phyloP scores from a whole-genome alignment of 2,329 filamentous ascomycete species.

The Pseudogymnoascus sp. region DNA sequence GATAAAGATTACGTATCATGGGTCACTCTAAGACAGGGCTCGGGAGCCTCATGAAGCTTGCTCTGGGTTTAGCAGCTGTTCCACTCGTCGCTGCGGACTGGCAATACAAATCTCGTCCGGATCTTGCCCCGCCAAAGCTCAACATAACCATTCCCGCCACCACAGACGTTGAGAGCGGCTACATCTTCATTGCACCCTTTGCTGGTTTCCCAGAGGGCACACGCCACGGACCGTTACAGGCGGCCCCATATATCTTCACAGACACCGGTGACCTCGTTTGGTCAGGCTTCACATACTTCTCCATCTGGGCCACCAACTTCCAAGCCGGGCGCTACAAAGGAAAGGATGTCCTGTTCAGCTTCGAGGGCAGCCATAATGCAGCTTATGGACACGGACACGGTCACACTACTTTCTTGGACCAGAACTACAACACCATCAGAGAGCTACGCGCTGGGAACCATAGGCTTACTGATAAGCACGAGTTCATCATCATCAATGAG shows the following conservation, averaged over 20 bases:
- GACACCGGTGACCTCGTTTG: conserved; percentile 48
- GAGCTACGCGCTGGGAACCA: conserved; percentile 45
- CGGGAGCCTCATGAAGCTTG: not conserved
- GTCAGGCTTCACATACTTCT: conserved; percentile 46
- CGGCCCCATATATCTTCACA: conserved; percentile 47
- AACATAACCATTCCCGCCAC: conserved; percentile 39
- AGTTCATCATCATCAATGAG: conserved; percentile 46
- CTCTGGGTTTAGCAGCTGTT: not conserved
- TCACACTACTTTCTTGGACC: conserved; percentile 43
- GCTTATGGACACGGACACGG: conserved; percentile 46
- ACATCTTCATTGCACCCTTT: conserved; percentile 37
- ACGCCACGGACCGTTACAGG: conserved; percentile 41
- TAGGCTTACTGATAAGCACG: conserved; percentile 44
- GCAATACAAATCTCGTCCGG: conserved; percentile 39
- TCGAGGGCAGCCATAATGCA: conserved; percentile 45
- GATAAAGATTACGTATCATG: not conserved
- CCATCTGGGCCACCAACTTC: conserved; percentile 44
- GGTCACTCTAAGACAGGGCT: not conserved
- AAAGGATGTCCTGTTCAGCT: conserved; percentile 43
- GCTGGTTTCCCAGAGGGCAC: conserved; percentile 31
- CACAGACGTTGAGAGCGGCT: conserved; percentile 33
- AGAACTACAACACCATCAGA: conserved; percentile 46
- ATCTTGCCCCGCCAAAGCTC: conserved; percentile 37
- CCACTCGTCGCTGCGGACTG: conserved; percentile 31
- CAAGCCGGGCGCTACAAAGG: conserved; percentile 42